Base-by-base conservation (phyloP, 2,329 filamentous ascomycete genomes). In the Zasmidium angulare region DNA sequence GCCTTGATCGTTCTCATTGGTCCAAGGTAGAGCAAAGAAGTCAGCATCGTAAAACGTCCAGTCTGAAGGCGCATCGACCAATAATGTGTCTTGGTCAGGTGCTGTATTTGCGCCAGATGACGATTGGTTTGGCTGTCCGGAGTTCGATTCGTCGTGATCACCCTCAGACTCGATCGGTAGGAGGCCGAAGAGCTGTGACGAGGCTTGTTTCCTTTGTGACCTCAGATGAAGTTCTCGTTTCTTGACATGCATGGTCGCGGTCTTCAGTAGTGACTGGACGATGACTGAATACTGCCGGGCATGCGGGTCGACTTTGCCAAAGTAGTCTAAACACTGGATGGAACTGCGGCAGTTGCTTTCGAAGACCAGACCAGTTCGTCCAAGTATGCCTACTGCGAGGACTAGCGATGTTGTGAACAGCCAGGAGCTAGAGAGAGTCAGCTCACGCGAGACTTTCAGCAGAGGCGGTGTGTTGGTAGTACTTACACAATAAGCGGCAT, bases 381-480 rank as follows among this genome's bases (percentile, higher is more conserved):
- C 68, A 1, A 71, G 57, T 1, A 68, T 58, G 1, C 67, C 70
- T 10, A 71, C 62, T 19, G 67, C 68, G 1, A 71, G 64, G 0
- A 71, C 68, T 7, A 72, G 63, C 6, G 70, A 66, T n/a, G 67
- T 64, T 0, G 68, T 67, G 53, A 71, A 71, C 1, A 71, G 60
- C 69, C 69, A 71, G 1, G 68, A 70, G 23, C 68, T 69, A 12
- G 12, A 20, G 20, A 20, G 23, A 22, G 20, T 49, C 14, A 49
- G 21, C 47, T 49, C 23, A 17, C 43, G 20, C 43, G 4, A 46
- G 43, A 29, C 11, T 11, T 29, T 11, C 6, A 29, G 26, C 26
- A 29, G 26, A 29, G 11, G 4, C 26, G 26, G 6, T 29, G 26
- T 6, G 4, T 29, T 29, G 26, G 26, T 4, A 6, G 11, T 11